Evolutionary conservation across 1,284 basidiomycete genomes (phyloP).

Genomic region (Irpex lacteus): DNA sequence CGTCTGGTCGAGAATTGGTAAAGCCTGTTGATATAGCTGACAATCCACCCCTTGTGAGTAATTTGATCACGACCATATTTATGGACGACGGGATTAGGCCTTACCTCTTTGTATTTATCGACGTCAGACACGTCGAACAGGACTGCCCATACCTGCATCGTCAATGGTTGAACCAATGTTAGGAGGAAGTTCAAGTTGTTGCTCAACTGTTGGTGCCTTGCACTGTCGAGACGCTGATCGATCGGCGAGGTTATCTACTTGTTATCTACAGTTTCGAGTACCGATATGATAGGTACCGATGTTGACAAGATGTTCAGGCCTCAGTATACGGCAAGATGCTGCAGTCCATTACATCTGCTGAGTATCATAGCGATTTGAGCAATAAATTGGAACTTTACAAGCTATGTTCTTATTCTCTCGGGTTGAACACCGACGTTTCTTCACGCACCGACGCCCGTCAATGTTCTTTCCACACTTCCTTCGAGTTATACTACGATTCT

Average conservation of each 20-base stretch:
- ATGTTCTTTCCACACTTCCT: no score
- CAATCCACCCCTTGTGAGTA: neutral
- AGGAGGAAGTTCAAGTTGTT: neutral
- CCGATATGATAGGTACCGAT: neutral
- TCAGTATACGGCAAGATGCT: neutral
- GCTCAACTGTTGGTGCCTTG: no score
- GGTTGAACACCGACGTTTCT: no score
- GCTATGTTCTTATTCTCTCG: no score
- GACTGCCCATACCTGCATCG: conserved; percentile 59
- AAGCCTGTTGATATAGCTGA: conserved; percentile 57
- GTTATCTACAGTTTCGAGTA: neutral
- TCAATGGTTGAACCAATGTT: neutral
- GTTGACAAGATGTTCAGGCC: neutral
- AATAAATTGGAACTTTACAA: no score
- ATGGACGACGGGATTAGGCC: conserved; percentile 18
- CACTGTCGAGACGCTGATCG: no score
- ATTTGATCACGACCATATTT: neutral
- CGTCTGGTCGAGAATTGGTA: conserved; percentile 52
- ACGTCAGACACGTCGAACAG: conserved; percentile 24
- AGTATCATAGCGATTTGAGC: no score
- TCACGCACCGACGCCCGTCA: no score
- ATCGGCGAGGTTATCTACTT: no score
- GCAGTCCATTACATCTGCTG: no score
- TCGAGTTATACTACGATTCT: no score
- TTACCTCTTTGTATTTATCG: conserved; percentile 45